Evolutionary conservation across 192 early-diverging fungal species (phyloP).

Genomic region (Backusella liffmaniae): DNA sequence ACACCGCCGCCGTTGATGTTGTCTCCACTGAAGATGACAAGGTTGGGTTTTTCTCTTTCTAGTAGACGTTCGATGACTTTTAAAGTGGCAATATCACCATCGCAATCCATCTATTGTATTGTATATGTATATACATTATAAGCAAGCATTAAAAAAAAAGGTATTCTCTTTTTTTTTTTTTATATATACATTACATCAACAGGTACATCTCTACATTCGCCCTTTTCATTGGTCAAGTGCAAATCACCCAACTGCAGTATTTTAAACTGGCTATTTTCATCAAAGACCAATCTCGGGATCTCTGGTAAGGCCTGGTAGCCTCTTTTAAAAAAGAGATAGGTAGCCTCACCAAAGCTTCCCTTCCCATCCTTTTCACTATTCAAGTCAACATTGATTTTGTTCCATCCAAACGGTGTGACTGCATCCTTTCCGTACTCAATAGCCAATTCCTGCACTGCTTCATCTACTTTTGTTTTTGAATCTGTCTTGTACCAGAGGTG

Average conservation of each 20-base stretch:
- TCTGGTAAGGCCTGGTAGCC: constrained; percentile 23
- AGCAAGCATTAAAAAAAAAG: background rate
- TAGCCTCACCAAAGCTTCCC: constrained; percentile 22
- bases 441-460: constrained; percentile 19
- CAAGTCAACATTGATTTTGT: constrained; percentile 20
- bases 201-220: constrained; percentile 37
- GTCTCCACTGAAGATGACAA: constrained; percentile 47
- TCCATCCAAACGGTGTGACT: constrained; percentile 24
- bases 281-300: constrained; percentile 28
- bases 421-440: constrained; percentile 18
- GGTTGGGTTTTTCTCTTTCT: constrained; percentile 42
- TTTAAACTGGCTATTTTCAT: constrained; percentile 42
- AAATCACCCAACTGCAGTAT: constrained; percentile 49
- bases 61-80: constrained; percentile 40
- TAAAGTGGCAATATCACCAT: constrained; percentile 40
- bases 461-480: constrained; percentile 2
- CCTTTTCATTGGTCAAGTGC: constrained; percentile 43
- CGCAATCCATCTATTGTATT: constrained; percentile 33
- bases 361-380: constrained; percentile 19
- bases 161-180: background rate
- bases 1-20: constrained; percentile 40
- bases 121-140: background rate
- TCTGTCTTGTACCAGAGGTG: constrained; percentile 23
- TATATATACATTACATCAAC: constrained; percentile 25
- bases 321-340: constrained; percentile 15